phyloP scores from a whole-genome alignment of 2,329 filamentous ascomycete genomes.

The Penicillium sp. region DNA sequence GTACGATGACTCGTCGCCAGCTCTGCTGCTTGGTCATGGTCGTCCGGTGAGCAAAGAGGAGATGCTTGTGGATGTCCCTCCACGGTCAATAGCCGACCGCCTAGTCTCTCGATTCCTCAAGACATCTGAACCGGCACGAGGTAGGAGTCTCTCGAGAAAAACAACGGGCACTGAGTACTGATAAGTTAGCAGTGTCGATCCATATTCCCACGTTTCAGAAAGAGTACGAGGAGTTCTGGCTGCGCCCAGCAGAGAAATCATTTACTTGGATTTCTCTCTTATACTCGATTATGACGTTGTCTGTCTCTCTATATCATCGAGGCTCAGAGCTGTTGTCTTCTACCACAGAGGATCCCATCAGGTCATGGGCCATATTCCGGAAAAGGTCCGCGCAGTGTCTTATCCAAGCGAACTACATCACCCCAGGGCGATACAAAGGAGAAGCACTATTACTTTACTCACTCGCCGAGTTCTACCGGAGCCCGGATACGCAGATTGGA shows the following conservation, averaged over 20 bases:
- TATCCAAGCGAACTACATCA: conserved; percentile 35
- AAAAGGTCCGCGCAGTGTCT: conserved; percentile 44
- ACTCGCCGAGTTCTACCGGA: conserved; percentile 33
- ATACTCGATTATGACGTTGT: conserved; percentile 31
- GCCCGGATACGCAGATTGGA: conserved; percentile 47
- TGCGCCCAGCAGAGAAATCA: conserved; percentile 26
- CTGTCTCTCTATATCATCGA: conserved; percentile 28
- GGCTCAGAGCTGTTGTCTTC: conserved; percentile 27
- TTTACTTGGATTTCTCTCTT: conserved; percentile 35
- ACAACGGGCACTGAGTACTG: not conserved
- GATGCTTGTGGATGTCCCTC: conserved; percentile 34
- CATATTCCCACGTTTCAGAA: conserved; percentile 36
- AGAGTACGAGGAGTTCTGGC: conserved; percentile 38
- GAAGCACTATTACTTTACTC: conserved; percentile 35
- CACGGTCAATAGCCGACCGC: conserved; percentile 33
- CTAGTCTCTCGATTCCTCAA: conserved; percentile 38
- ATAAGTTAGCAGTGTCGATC: conserved; percentile 22
- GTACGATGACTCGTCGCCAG: conserved; percentile 25
- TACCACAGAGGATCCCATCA: conserved; percentile 15
- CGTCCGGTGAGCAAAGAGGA: conserved; percentile 33
- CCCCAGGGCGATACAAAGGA: conserved; percentile 34
- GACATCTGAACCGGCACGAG: conserved; percentile 32
- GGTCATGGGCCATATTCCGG: conserved; percentile 48
- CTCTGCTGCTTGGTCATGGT: conserved; percentile 31
- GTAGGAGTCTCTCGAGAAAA: conserved; percentile 19